Percentiles rank a stretch among this genome's conserved stretches.
Evolutionary conservation across 495 filamentous ascomycete genomes (phyloP).

Genomic region (Penicillium macrosclerotiorum): DNA sequence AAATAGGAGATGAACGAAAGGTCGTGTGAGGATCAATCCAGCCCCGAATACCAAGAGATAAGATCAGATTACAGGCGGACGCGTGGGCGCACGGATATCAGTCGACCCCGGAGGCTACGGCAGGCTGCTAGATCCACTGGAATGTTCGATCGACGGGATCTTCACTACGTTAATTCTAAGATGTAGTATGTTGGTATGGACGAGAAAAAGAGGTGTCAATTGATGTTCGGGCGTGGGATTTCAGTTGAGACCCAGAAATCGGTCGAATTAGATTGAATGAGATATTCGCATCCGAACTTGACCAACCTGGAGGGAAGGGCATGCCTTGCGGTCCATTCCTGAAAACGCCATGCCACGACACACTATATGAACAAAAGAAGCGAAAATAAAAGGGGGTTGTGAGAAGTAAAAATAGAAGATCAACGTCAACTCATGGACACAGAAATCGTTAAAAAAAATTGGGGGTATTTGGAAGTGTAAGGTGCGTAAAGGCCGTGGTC

Average conservation of each 20-base stretch:
- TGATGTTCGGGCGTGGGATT: constrained; percentile 5
- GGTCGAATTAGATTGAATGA: constrained; percentile 2
- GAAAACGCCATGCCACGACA: constrained; percentile 7
- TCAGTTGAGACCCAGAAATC: too few relatives aligned
- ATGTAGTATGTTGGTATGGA: neutral
- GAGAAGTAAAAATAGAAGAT: constrained; percentile 12
- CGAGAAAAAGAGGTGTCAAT: constrained; percentile 15
- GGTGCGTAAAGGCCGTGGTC: constrained; percentile 26
- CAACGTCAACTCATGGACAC: constrained; percentile 37
- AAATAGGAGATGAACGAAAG: neutral
- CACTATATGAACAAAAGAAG: constrained; percentile 28
- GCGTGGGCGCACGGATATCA: constrained; percentile 27
- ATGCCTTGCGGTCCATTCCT: neutral
- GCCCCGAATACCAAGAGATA: constrained; percentile 19
- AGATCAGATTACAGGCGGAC: constrained; percentile 21
- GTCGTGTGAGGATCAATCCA: neutral
- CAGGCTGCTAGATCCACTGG: constrained; percentile 16
- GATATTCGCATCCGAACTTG: constrained; percentile 2
- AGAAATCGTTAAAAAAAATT: constrained; percentile 21
- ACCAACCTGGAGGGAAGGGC: neutral
- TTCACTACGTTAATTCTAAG: constrained; percentile 12
- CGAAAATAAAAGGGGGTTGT: constrained; percentile 10
- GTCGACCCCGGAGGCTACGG: constrained; percentile 20
- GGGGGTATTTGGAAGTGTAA: constrained; percentile 35
- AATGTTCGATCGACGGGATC: constrained; percentile 23